These are phyloP conservation scores for Polygonum maritimum DNA, from an alignment of 148 eudicot species.

Conservation along the genomic window DNA sequence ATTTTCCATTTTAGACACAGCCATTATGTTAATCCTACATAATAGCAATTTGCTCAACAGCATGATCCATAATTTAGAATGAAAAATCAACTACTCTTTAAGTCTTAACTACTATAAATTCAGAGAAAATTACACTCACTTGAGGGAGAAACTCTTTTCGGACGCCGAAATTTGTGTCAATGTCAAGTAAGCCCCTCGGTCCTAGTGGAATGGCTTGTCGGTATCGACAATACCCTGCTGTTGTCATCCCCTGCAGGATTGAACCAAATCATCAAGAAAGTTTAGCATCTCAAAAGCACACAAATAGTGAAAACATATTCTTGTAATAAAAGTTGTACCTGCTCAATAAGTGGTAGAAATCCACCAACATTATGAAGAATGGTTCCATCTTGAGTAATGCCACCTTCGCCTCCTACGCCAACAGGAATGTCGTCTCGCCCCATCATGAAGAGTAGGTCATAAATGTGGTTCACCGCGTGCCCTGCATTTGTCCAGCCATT, in stretches of 20 bases:
- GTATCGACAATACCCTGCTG: constrained; percentile 77
- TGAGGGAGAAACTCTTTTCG: constrained; percentile 80
- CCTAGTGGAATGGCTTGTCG: constrained; percentile 80
- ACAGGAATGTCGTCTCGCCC: constrained; percentile 69
- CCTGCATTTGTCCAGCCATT: constrained; percentile 84
- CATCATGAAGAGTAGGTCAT: constrained; percentile 90
- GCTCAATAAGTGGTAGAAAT: constrained; percentile 68
- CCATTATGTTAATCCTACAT: background rate
- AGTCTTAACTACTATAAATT: background rate
- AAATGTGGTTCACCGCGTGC: constrained; percentile 75
- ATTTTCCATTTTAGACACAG: background rate
- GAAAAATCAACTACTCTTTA: background rate
- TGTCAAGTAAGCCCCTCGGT: constrained; percentile 56
- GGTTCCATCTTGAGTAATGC: constrained; percentile 57
- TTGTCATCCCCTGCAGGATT: constrained; percentile 46
- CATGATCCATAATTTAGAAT: too few relatives aligned
- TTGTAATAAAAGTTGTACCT: constrained; percentile 16
- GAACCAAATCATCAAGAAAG: background rate
- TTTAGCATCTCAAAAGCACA: background rate
- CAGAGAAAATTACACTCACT: background rate
- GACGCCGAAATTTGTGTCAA: constrained; percentile 62
- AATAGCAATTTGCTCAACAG: too few relatives aligned
- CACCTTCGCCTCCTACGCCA: constrained; percentile 92
- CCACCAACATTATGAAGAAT: constrained; percentile 76
- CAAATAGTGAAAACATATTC: too few relatives aligned